A percentile compares a stretch with the other conserved stretches of the same genome.
These are phyloP conservation scores for Phycomyces blakesleeanus DNA, from an alignment of 192 early-diverging fungal species.

Conservation along the genomic window DNA sequence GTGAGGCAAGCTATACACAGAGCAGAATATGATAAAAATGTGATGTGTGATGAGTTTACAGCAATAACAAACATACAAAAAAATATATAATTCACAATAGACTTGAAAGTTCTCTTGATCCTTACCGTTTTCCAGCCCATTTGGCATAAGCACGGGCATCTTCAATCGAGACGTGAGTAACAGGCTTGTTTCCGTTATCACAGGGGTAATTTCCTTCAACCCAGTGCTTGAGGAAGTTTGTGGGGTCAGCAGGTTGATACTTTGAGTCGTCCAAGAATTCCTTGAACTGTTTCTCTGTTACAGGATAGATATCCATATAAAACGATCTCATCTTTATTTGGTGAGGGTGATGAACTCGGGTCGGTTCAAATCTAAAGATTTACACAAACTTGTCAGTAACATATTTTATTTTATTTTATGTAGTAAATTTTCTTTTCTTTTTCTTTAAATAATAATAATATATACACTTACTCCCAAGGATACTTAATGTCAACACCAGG, in stretches of 20 bases:
- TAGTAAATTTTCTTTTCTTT: too few species aligned
- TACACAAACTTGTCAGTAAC: background rate
- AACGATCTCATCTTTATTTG: slow-evolving; percentile 20
- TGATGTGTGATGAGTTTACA: background rate
- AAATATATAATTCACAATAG: too few species aligned
- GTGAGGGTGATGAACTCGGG: slow-evolving; percentile 11
- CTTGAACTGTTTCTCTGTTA: slow-evolving; percentile 23
- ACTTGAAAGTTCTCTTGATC: background rate
- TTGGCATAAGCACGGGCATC: slow-evolving; percentile 22
- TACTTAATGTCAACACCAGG: slow-evolving; percentile 23
- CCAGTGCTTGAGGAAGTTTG: slow-evolving; percentile 27
- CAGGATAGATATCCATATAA: slow-evolving; percentile 20
- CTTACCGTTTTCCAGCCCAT: slow-evolving; percentile 25
- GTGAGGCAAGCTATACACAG: slow-evolving; percentile 22
- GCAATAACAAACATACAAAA: background rate
- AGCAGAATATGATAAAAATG: too few species aligned
- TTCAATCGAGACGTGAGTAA: slow-evolving; percentile 26
- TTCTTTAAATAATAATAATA: too few species aligned
- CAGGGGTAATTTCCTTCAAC: slow-evolving; percentile 15
- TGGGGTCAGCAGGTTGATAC: slow-evolving; percentile 22
- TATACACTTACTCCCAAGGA: slow-evolving; percentile 25
- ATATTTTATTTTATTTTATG: too few species aligned
- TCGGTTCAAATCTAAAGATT: slow-evolving; percentile 14
- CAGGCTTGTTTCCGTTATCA: slow-evolving; percentile 16
- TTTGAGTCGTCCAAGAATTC: slow-evolving; percentile 17